A percentile compares a stretch with the other conserved stretches of the same genome.
Evolutionary conservation across 129 eudicot genomes (phyloP).

Genomic region (Sambucus nigra): DNA sequence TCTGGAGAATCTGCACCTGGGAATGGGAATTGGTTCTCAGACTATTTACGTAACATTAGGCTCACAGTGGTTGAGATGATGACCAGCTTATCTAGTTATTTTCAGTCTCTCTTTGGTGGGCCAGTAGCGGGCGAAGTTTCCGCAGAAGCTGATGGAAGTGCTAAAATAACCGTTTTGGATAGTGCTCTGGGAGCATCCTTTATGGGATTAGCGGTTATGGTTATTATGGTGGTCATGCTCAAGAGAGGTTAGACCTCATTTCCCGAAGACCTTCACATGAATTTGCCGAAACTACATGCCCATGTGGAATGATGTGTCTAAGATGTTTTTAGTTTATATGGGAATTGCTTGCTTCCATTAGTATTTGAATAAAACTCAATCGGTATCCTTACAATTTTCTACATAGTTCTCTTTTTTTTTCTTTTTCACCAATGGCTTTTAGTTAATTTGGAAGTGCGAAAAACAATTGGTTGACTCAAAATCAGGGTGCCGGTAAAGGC

Average conservation of each 20-base stretch:
- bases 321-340: background rate
- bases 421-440: no score
- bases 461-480: no score
- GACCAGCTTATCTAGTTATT: conserved; percentile 47
- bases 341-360: background rate
- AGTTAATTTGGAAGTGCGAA: no score
- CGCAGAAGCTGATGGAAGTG: conserved; percentile 32
- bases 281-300: conserved; percentile 38
- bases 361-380: background rate
- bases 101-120: conserved; percentile 40
- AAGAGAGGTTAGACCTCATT: conserved; percentile 27
- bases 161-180: conserved; percentile 14
- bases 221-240: conserved; percentile 40
- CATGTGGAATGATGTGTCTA: background rate
- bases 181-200: conserved; percentile 31
- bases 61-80: conserved; percentile 43
- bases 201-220: conserved; percentile 70
- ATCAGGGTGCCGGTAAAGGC: no score
- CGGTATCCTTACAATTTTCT: background rate
- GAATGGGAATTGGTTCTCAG: conserved; percentile 18
- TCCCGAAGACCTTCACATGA: background rate
- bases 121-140: conserved; percentile 13
- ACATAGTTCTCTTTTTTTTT: no score
- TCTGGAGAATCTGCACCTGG: conserved; percentile 15
- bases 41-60: conserved; percentile 29